Evolutionary conservation across 805 yeast species (phyloP).

Genomic region (Wickerhamiella azymoides): DNA sequence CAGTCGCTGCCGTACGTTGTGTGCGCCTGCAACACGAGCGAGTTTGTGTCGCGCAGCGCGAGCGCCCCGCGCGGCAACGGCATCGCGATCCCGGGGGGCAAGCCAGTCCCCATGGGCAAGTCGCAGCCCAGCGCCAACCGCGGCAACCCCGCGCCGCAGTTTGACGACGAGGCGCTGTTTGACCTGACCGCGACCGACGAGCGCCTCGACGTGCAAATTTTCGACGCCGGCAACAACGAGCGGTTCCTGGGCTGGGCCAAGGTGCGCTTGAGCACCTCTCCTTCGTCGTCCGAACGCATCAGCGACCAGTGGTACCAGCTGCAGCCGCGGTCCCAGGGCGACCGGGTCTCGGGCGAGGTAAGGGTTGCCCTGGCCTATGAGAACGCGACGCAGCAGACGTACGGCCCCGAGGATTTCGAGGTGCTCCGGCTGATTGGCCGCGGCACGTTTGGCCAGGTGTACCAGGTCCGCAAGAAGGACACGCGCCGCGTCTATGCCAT

Average conservation of each 20-base stretch:
- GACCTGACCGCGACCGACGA: slow-evolving; percentile 75
- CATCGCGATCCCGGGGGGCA: slow-evolving; percentile 26
- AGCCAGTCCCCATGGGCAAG: background rate
- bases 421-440: slow-evolving; percentile 81
- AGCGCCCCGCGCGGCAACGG: slow-evolving; percentile 17
- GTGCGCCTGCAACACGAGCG: slow-evolving; percentile 82
- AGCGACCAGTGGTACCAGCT: slow-evolving; percentile 63
- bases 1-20: slow-evolving; percentile 49
- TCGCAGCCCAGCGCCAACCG: slow-evolving; percentile 4
- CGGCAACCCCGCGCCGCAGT: slow-evolving; percentile 46
- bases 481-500: slow-evolving; percentile 88
- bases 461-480: slow-evolving; percentile 85
- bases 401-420: slow-evolving; percentile 89
- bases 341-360: slow-evolving; percentile 63
- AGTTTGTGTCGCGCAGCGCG: slow-evolving; percentile 51
- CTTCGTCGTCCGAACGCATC: slow-evolving; percentile 18
- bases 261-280: slow-evolving; percentile 23
- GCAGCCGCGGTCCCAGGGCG: slow-evolving; percentile 61
- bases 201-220: slow-evolving; percentile 78
- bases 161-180: slow-evolving; percentile 88
- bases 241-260: slow-evolving; percentile 70
- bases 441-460: slow-evolving; percentile 97
- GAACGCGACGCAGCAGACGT: slow-evolving; percentile 50
- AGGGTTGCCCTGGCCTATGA: slow-evolving; percentile 63
- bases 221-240: slow-evolving; percentile 73